Percentiles rank a stretch among this genome's conserved stretches.
phyloP scores from a whole-genome alignment of 345 rosid genomes.

The Gossypium raimondii region DNA sequence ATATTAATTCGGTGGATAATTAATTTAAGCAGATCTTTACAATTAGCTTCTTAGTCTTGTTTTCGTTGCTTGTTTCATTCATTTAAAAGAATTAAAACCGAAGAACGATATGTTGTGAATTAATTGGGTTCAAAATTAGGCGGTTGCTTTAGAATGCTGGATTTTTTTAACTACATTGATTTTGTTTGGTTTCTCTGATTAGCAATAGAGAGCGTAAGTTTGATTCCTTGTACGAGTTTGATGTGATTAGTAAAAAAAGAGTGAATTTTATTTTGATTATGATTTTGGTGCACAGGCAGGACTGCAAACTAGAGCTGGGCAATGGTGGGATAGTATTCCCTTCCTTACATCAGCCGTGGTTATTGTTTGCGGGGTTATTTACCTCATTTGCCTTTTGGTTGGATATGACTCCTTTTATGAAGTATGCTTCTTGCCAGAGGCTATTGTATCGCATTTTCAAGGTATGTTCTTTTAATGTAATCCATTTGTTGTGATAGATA shows the following conservation, averaged over 20 bases:
- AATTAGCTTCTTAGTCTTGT: background rate
- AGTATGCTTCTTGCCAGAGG: slow-evolving; percentile 87
- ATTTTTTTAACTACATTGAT: background rate
- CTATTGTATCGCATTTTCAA: slow-evolving; percentile 63
- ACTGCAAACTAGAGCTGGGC: slow-evolving; percentile 60
- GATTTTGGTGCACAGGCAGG: slow-evolving; percentile 54
- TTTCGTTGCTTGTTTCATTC: background rate
- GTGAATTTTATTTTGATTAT: background rate
- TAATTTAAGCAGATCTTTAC: background rate
- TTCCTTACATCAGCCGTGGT: slow-evolving; percentile 76
- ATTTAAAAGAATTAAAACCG: background rate
- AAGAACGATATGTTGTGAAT: background rate
- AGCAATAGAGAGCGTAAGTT: background rate
- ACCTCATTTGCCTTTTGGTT: slow-evolving; percentile 66
- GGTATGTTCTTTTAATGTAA: slow-evolving; percentile 37
- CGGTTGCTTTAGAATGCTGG: background rate
- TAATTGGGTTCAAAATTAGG: background rate
- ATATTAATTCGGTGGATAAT: background rate
- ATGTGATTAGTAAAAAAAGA: background rate
- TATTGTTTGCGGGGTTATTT: slow-evolving; percentile 61
- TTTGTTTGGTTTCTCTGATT: background rate
- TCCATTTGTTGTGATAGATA: background rate
- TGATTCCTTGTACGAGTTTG: background rate
- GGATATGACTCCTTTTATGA: slow-evolving; percentile 86
- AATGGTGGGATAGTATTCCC: slow-evolving; percentile 93